Evolutionary conservation across 805 yeast species (phyloP).

Genomic region (Trichomonascus vanleenenianus): DNA sequence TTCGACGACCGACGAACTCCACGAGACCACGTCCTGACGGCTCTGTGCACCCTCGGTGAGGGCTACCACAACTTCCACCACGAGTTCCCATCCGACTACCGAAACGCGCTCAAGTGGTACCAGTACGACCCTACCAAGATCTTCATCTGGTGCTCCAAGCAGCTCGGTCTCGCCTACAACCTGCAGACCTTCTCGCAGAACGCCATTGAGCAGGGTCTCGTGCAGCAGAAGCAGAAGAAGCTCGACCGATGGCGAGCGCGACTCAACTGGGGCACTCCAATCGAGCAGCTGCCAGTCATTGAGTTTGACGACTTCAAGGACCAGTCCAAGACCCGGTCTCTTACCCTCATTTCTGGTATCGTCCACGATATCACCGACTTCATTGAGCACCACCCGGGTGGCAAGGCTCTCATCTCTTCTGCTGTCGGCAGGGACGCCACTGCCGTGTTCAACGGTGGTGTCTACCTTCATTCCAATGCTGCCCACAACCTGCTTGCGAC

Average conservation of each 20-base stretch:
- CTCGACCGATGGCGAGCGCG: constrained; percentile 69
- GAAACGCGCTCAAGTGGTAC: constrained; percentile 64
- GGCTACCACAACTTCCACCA: constrained; percentile 92
- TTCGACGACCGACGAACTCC: constrained; percentile 69
- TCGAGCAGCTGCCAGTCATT: constrained; percentile 71
- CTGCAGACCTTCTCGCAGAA: constrained; percentile 49
- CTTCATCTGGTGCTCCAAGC: constrained; percentile 46
- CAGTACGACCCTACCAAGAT: constrained; percentile 86
- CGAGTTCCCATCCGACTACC: constrained; percentile 86
- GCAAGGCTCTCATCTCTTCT: constrained; percentile 64
- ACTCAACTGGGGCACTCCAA: constrained; percentile 91
- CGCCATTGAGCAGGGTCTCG: constrained; percentile 59
- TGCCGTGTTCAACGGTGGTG: constrained; percentile 91
- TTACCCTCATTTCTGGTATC: constrained; percentile 81
- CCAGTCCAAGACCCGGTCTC: constrained; percentile 46
- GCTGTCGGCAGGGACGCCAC: constrained; percentile 93
- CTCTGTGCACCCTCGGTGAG: constrained; percentile 75
- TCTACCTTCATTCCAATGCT: constrained; percentile 86
- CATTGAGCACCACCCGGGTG: constrained; percentile 92
- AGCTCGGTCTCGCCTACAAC: constrained; percentile 51
- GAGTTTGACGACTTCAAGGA: constrained; percentile 46
- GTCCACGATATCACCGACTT: constrained; percentile 92
- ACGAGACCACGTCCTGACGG: constrained; percentile 55
- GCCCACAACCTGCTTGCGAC: constrained; percentile 87
- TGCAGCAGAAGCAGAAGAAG: constrained; percentile 76